Evolutionary conservation across 768 basidiomycete genomes (phyloP).

Genomic region (Suillus hirtellus): DNA sequence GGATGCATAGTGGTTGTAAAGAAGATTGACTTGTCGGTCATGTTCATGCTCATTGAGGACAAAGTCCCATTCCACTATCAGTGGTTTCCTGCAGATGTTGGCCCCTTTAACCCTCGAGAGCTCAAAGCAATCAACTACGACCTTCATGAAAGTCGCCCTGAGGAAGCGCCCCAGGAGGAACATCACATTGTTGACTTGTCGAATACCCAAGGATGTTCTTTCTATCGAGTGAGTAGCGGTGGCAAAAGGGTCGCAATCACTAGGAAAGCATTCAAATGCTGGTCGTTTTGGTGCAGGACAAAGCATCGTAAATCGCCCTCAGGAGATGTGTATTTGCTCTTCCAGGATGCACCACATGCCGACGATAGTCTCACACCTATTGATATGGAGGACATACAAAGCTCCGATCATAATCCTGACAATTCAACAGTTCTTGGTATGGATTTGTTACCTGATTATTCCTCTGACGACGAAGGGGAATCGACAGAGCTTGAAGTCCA

Average conservation of each 20-base stretch:
- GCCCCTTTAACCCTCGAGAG: background rate
- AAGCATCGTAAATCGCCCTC: background rate
- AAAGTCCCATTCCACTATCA: too few relatives aligned
- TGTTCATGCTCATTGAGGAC: too few relatives aligned
- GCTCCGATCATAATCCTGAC: too few relatives aligned
- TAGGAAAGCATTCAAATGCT: background rate
- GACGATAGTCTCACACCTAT: background rate
- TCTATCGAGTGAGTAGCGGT: background rate
- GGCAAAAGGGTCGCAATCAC: background rate
- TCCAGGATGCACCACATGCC: background rate
- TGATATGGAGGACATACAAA: background rate
- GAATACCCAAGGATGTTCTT: too few relatives aligned
- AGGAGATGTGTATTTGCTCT: background rate
- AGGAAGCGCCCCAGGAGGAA: background rate
- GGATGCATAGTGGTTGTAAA: too few relatives aligned
- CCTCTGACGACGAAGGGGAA: too few relatives aligned
- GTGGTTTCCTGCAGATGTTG: background rate
- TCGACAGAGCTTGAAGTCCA: too few relatives aligned
- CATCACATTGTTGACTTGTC: background rate
- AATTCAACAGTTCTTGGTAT: background rate
- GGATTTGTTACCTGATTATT: too few relatives aligned
- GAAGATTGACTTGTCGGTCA: too few relatives aligned
- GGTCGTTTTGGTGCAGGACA: background rate
- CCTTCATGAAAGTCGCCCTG: background rate
- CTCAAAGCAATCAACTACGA: background rate